Evolutionary conservation across 1,284 basidiomycete genomes (phyloP), one percentile per base, ranked within the genome.

Genomic region (Phellopilus nigrolimitatus): DNA sequence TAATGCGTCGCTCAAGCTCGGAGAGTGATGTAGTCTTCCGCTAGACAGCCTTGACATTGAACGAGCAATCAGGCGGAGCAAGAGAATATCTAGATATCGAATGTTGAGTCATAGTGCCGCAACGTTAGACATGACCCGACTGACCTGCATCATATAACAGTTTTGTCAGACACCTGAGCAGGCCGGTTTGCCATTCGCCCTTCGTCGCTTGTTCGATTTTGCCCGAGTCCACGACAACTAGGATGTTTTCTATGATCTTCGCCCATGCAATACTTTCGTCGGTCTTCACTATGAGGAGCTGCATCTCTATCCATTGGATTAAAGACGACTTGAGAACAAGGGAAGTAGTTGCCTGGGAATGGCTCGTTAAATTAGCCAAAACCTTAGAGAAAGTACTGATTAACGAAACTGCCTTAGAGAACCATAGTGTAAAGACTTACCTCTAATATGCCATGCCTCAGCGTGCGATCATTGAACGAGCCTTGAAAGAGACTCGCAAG

Each of bases 401-500:
- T 6, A 6, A 3, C 22, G 4, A 1, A 61, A 67, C 38, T 57
- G 85, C 87, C 73, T 89, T 22, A 3, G 34, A 17, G 12, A 17
- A n/a, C n/a, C n/a, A n/a, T n/a, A 13, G 34, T 15, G 5, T 3
- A 3, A 28, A 4, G 1, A 61, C 68, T 42, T 57, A 87, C 88
- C 73, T 90, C 87, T 3, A 91, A 66, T 31, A 90, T 78, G 5
- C 75, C 71, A 49, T 70, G 70, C 15, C 83, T 75, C 60, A 88
- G 66, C 0, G 68, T 49, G 0, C 64, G 57, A 56, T 92, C 88
- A 0, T 70, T 64, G 33, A 71, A 69, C 4, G 78, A 76, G 47
- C 78, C 78, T 56, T 89, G 82, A 65, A 84, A 93, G 46, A 95
- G 64, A 58, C 88, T 91, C 0, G 88, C 84, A 2, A 97, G 68